These are phyloP conservation scores for Grosmannia serpens DNA, from an alignment of 2,329 filamentous ascomycete species.

Conservation along the genomic window DNA sequence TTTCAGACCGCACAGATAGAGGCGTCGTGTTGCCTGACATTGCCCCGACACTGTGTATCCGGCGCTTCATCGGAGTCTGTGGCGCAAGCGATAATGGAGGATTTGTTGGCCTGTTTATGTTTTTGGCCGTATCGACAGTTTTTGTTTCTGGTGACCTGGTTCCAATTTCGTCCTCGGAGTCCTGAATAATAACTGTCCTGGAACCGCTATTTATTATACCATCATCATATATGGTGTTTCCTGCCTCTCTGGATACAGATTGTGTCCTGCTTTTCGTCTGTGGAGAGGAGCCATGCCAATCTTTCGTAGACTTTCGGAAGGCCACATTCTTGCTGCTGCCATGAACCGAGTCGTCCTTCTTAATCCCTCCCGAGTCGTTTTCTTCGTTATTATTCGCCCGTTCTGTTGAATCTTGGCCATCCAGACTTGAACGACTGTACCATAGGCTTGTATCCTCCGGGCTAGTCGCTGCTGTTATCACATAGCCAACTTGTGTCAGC, in stretches of 20 bases:
- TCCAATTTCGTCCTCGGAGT: neutral
- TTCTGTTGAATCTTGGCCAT: neutral
- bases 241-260: neutral
- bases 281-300: neutral
- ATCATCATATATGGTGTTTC: neutral
- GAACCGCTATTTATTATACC: neutral
- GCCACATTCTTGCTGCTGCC: neutral
- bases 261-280: neutral
- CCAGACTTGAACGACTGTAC: conserved; percentile 5
- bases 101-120: too few relatives aligned
- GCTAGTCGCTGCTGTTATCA: conserved; percentile 3
- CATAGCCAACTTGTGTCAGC: conserved; percentile 22
- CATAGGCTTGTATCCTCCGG: conserved; percentile 4
- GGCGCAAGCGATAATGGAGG: neutral
- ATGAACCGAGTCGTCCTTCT: neutral
- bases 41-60: neutral
- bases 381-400: neutral
- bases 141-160: neutral
- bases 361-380: neutral
- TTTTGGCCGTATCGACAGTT: neutral
- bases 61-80: conserved; percentile 1
- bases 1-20: conserved; percentile 21
- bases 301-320: neutral
- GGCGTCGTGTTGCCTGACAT: neutral
- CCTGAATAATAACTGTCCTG: neutral